Percentiles rank a stretch among this genome's conserved stretches.
phyloP scores from a whole-genome alignment of 1,284 basidiomycete species.

The Trametes versicolor region DNA sequence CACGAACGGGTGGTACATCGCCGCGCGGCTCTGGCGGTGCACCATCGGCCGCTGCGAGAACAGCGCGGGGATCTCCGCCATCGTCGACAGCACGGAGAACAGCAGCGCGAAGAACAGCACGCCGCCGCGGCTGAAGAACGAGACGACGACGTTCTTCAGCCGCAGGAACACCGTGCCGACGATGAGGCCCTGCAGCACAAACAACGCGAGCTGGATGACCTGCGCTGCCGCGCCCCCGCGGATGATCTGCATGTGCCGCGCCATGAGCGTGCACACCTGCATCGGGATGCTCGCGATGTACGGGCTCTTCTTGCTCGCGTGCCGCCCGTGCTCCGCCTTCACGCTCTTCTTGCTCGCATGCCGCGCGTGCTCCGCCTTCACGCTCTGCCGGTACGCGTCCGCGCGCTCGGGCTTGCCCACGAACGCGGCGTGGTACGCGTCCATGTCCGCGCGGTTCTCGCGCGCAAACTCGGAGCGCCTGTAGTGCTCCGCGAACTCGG shows the following conservation, averaged over 20 bases:
- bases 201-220: conserved; percentile 49
- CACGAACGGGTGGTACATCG: conserved; percentile 73
- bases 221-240: conserved; percentile 62
- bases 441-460: conserved; percentile 57
- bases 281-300: conserved; percentile 49
- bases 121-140: conserved; percentile 86
- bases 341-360: no score
- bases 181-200: conserved; percentile 75
- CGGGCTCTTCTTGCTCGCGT: conserved; percentile 41
- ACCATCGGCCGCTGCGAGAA: conserved; percentile 81
- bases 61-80: conserved; percentile 80
- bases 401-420: conserved; percentile 43
- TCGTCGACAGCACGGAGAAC: conserved; percentile 62
- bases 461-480: conserved; percentile 49
- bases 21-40: conserved; percentile 64
- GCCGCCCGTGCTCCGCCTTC: conserved; percentile 57
- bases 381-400: conserved; percentile 56
- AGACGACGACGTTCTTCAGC: conserved; percentile 68
- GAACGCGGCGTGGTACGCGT: conserved; percentile 51
- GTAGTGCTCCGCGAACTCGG: conserved; percentile 61
- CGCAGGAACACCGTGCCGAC: conserved; percentile 82
- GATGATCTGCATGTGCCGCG: conserved; percentile 73
- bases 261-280: conserved; percentile 76
- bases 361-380: no score
- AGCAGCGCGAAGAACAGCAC: conserved; percentile 74